These are phyloP conservation scores for Apiospora malaysiana DNA, from an alignment of 2,329 filamentous ascomycete species.

Conservation along the genomic window DNA sequence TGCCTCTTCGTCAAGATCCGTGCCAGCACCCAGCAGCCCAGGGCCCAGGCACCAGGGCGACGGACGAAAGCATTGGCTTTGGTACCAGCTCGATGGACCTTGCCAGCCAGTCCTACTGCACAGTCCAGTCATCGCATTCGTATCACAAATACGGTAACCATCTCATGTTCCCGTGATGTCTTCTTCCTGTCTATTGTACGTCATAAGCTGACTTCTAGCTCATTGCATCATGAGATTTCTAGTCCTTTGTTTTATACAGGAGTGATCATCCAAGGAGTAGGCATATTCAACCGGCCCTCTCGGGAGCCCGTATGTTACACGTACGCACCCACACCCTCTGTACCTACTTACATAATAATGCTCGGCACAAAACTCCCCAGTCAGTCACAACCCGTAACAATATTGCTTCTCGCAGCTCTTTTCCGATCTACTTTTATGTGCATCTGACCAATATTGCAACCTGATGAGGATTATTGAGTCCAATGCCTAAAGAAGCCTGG, in stretches of 20 bases:
- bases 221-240: neutral
- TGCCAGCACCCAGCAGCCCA: conserved; percentile 7
- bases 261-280: neutral
- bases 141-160: neutral
- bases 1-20: neutral
- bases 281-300: neutral
- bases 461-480: neutral
- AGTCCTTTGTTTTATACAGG: neutral
- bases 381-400: neutral
- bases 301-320: neutral
- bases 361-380: neutral
- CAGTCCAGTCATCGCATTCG: neutral
- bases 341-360: neutral
- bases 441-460: neutral
- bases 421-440: neutral
- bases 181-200: neutral
- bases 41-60: conserved; percentile 7
- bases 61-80: neutral
- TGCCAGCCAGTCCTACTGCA: neutral
- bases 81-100: neutral
- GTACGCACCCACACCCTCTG: neutral
- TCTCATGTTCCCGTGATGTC: neutral
- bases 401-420: neutral
- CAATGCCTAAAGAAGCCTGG: no score
- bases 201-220: neutral